Evolutionary conservation across 495 filamentous ascomycete species (phyloP), one percentile per base, ranked within the genome.

Genomic region (Xylaria bambusicola): DNA sequence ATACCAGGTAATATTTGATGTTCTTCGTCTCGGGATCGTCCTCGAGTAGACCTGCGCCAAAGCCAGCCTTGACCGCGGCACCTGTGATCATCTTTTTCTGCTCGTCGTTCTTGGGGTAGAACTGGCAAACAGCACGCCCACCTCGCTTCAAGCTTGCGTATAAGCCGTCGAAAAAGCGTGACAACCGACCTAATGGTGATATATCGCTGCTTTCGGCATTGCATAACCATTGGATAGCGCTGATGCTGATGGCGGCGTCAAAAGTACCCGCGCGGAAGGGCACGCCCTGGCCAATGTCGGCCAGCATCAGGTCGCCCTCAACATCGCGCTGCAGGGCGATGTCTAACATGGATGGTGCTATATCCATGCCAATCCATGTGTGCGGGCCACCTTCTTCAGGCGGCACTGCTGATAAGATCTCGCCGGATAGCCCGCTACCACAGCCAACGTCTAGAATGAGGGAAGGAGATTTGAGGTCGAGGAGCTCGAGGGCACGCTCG

Each of bases 11-110:
- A 15, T 93, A 68, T 79, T 98, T 98, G 63, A 82, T 82, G 64
- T 91, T 96, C 81, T 98, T 98, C 21, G 94, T 98, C 33, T 90
- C 93, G 0, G 88, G 90, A 64, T 97, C 93, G 79, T 98, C 94
- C 72, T 97, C 94, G 51, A 98, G 74, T 31, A 98, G 79, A 75
- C 94, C 94, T 0, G 95, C 94, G 8, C 95, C 93, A 72, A 98
- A 98, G 0, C 94, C 94, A 4, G 94, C 94, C 68, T 87, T 91
- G 56, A 96, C 88, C 0, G 94, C 94, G 17, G 94, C 93, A 15
- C 76, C 76, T 49, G 87, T 91, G 55, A 98, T 92, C 94, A 98
- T 97, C 58, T 78, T 84, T 68, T 91, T 87, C 76, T 98, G 94
- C 60, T 80, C 80, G 64, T 94, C 91, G 72, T 98, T 96, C 77